A percentile compares a stretch with the other conserved stretches of the same genome.
These are phyloP conservation scores for Phascolomyces articulosus DNA, from an alignment of 371 early-diverging fungal species.

Conservation along the genomic window DNA sequence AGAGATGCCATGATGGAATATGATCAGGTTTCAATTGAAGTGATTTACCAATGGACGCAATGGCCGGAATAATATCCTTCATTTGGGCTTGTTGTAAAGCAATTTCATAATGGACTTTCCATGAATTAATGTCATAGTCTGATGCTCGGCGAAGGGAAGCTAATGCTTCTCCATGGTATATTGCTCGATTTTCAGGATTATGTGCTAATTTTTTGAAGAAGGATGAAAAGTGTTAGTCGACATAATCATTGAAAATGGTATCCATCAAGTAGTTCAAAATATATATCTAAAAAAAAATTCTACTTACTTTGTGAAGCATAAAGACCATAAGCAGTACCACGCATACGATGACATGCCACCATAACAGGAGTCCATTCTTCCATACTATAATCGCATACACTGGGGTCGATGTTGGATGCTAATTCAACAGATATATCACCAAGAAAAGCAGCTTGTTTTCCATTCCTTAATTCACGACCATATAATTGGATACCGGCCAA, in stretches of 20 bases:
- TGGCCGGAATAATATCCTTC: conserved; percentile 72
- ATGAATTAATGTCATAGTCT: conserved; percentile 36
- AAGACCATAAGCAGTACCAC: conserved; percentile 65
- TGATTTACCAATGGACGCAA: conserved; percentile 58
- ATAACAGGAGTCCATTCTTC: background rate
- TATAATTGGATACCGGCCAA: conserved; percentile 48
- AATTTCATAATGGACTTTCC: conserved; percentile 75
- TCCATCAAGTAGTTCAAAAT: no score
- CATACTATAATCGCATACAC: background rate
- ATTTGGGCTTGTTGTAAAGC: conserved; percentile 80
- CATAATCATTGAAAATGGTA: background rate
- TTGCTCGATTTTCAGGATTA: conserved; percentile 64
- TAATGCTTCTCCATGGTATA: conserved; percentile 64
- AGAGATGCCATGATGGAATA: conserved; percentile 84
- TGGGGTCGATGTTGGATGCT: background rate
- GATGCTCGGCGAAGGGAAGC: conserved; percentile 26
- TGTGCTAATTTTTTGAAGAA: conserved; percentile 5
- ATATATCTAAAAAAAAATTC: no score
- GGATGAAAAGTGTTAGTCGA: background rate
- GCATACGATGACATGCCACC: conserved; percentile 48
- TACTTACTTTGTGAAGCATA: conserved; percentile 56
- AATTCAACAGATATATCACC: conserved; percentile 39
- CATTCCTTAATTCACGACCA: conserved; percentile 42
- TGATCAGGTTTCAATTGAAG: conserved; percentile 62
- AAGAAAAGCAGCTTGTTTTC: conserved; percentile 37